Evolutionary conservation across 352 stramenopile genomes (phyloP).

Genomic region (Globisporangium ultimum): DNA sequence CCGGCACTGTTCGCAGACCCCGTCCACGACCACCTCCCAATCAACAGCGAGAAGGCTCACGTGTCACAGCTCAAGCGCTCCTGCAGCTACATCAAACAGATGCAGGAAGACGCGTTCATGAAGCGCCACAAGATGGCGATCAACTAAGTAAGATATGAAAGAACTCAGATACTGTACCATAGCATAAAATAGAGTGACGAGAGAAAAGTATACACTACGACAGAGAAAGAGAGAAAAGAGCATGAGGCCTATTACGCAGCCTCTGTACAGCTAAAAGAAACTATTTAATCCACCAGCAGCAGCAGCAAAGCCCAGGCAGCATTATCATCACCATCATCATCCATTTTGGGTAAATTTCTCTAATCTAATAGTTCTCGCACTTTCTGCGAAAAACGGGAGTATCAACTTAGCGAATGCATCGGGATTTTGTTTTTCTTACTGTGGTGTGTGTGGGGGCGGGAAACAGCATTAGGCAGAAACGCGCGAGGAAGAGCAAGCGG

Average conservation of each 20-base stretch:
- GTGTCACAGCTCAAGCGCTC: slow-evolving; percentile 8
- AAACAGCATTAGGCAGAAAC: neutral
- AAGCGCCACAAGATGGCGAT: slow-evolving; percentile 3
- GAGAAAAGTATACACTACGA: no score
- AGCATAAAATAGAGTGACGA: no score
- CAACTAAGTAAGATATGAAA: neutral
- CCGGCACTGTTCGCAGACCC: slow-evolving; percentile 33
- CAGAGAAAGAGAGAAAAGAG: no score
- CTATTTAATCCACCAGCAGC: neutral
- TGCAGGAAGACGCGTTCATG: slow-evolving; percentile 13
- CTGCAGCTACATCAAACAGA: slow-evolving; percentile 19
- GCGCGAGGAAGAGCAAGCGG: neutral
- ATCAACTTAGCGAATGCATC: neutral
- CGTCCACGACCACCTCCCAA: slow-evolving; percentile 4
- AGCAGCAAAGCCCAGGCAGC: neutral
- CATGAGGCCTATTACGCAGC: no score
- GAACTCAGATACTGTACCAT: no score
- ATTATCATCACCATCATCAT: slow-evolving; percentile 5
- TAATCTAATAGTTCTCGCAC: neutral
- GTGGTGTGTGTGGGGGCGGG: neutral
- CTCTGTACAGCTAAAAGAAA: no score
- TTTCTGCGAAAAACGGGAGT: neutral
- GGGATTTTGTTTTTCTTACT: no score
- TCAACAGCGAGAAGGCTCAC: neutral
- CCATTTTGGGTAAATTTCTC: neutral